Conservation (phyloP, 208 protist genomes). For the Naegleria lovaniensis region DNA sequence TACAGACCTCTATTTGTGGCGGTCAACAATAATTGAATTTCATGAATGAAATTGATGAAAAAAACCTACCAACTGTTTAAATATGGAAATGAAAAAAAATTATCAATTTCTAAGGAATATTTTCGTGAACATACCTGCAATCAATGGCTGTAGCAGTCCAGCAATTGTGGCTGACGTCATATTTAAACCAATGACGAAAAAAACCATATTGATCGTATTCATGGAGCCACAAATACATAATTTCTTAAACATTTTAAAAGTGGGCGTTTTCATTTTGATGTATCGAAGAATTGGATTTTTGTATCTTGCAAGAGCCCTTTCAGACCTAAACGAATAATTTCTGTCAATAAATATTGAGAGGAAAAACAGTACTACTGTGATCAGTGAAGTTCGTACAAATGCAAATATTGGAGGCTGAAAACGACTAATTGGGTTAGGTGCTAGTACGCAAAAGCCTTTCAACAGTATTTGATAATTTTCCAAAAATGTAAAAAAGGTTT, state of each 20-base stretch:
- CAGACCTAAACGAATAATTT: neutral
- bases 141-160: neutral
- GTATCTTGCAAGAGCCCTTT: neutral
- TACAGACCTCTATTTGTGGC: neutral
- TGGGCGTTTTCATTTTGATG: neutral
- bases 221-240: neutral
- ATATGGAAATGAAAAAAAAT: too few relatives aligned
- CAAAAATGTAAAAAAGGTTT: neutral
- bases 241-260: neutral
- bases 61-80: neutral
- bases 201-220: neutral
- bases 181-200: neutral
- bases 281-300: neutral
- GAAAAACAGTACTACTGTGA: neutral
- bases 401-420: neutral
- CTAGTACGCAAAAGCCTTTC: neutral
- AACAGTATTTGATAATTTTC: neutral
- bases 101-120: too few relatives aligned
- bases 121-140: neutral
- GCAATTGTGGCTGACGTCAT: neutral
- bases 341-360: neutral
- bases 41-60: neutral
- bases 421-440: neutral
- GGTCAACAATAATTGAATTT: too few relatives aligned
- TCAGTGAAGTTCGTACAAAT: neutral